Evolutionary conservation across 441 rosid genomes (phyloP).

Genomic region (Arabidopsis hybrid): DNA sequence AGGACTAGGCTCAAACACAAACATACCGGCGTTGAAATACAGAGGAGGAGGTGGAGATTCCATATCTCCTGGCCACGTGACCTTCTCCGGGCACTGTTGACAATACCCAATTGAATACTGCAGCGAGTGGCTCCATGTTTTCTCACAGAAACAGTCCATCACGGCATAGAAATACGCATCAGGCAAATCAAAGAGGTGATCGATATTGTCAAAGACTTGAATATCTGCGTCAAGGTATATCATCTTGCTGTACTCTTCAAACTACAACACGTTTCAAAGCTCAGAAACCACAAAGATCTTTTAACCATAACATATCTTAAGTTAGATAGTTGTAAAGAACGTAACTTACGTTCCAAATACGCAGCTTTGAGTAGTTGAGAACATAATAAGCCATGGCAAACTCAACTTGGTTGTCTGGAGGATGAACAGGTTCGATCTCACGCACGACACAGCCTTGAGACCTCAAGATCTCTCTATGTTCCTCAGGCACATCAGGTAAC

Average conservation of each 20-base stretch:
- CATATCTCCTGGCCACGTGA: constrained; percentile 59
- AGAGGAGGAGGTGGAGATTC: constrained; percentile 66
- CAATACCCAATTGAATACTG: constrained; percentile 63
- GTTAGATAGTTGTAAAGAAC: neutral
- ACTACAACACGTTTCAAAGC: constrained; percentile 38
- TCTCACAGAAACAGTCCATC: constrained; percentile 75
- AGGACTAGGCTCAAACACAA: constrained; percentile 66
- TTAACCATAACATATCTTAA: neutral
- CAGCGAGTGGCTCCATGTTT: constrained; percentile 60
- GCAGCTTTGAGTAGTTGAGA: constrained; percentile 75
- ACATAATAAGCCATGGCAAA: constrained; percentile 73
- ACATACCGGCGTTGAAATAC: constrained; percentile 85
- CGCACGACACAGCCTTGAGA: constrained; percentile 61
- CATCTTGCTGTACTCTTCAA: constrained; percentile 70
- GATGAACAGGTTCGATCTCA: constrained; percentile 66
- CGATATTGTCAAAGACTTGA: constrained; percentile 68
- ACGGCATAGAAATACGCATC: constrained; percentile 65
- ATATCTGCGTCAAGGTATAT: constrained; percentile 72
- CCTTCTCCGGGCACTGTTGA: constrained; percentile 68
- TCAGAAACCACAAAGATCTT: neutral
- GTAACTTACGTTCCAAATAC: constrained; percentile 69
- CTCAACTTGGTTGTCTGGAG: constrained; percentile 60
- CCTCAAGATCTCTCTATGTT: constrained; percentile 57
- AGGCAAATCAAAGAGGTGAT: constrained; percentile 56
- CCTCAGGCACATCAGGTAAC: constrained; percentile 58